A percentile compares a stretch with the other conserved stretches of the same genome.
These are phyloP conservation scores for Lunularia cruciata DNA, from an alignment of 225 moss, liverwort and hornwort genomes.

Conservation along the genomic window DNA sequence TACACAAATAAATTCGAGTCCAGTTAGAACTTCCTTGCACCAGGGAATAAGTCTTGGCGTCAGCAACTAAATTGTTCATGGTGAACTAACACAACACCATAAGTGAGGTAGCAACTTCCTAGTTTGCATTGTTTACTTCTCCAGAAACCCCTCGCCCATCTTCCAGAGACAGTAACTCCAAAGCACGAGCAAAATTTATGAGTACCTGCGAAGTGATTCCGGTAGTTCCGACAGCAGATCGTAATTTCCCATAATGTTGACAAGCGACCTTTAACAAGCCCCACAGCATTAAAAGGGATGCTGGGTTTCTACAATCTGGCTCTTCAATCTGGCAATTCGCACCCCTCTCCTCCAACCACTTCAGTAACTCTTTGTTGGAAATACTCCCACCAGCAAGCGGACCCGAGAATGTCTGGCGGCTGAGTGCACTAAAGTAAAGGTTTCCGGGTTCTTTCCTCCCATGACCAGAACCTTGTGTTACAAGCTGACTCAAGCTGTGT, in stretches of 20 bases:
- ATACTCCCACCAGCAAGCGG: slow-evolving; percentile 66
- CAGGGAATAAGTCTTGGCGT: too few relatives aligned
- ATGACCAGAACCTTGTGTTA: slow-evolving; percentile 40
- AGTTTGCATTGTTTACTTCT: too few relatives aligned
- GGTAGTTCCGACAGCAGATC: slow-evolving; percentile 58
- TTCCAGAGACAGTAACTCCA: too few relatives aligned
- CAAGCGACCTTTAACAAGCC: slow-evolving; percentile 80
- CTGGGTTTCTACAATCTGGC: slow-evolving; percentile 23
- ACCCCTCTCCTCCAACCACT: slow-evolving; percentile 85
- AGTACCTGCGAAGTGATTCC: slow-evolving; percentile 66
- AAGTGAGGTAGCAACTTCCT: too few relatives aligned
- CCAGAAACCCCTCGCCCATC: too few relatives aligned
- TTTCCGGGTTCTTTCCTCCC: slow-evolving; percentile 37
- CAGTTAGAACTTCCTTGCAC: too few relatives aligned
- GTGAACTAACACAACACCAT: too few relatives aligned
- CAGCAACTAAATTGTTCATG: too few relatives aligned
- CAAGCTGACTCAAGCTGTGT: slow-evolving; percentile 51
- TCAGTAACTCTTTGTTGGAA: slow-evolving; percentile 68
- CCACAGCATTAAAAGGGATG: slow-evolving; percentile 62
- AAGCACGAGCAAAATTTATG: too few relatives aligned
- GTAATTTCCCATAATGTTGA: slow-evolving; percentile 86
- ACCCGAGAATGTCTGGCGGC: slow-evolving; percentile 44
- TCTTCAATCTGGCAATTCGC: slow-evolving; percentile 53
- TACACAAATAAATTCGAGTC: too few relatives aligned
- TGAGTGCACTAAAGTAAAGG: slow-evolving; percentile 38